These are phyloP conservation scores for Xylaria scruposa DNA, from an alignment of 495 filamentous ascomycete genomes.

Conservation along the genomic window DNA sequence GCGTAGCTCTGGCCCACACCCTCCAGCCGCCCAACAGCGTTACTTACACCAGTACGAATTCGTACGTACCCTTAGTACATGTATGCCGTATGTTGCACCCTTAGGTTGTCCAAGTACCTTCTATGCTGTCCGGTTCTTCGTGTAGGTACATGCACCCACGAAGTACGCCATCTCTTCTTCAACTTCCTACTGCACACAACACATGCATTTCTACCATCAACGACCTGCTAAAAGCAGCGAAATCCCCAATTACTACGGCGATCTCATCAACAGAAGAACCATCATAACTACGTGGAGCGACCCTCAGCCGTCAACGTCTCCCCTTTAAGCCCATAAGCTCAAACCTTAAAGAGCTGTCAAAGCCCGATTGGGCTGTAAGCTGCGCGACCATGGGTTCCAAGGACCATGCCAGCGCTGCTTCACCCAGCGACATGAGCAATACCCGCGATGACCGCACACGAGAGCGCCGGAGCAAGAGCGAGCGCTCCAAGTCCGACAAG, in stretches of 20 bases:
- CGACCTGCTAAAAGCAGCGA: background rate
- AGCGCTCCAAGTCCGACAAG: conserved; percentile 37
- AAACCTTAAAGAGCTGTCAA: conserved; percentile 22
- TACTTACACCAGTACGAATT: conserved; percentile 23
- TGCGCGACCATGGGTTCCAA: conserved; percentile 53
- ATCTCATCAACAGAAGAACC: background rate
- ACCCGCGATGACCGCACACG: conserved; percentile 45
- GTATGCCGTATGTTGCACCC: background rate
- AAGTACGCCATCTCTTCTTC: conserved; percentile 23
- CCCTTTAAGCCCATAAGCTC: conserved; percentile 6
- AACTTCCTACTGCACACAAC: conserved; percentile 26
- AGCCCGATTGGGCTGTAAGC: conserved; percentile 46
- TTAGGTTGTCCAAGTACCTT: background rate
- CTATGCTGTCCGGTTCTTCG: conserved; percentile 20
- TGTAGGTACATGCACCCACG: conserved; percentile 23
- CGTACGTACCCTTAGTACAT: conserved; percentile 20
- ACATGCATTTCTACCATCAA: conserved; percentile 5
- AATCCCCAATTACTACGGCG: background rate
- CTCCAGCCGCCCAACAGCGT: conserved; percentile 39
- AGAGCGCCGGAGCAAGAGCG: conserved; percentile 49
- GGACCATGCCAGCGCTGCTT: conserved; percentile 40
- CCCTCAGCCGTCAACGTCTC: conserved; percentile 19
- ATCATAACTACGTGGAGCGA: conserved; percentile 18
- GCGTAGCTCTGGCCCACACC: conserved; percentile 42
- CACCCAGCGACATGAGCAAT: conserved; percentile 26